Evolutionary conservation across 2,329 filamentous ascomycete genomes (phyloP).

Genomic region (Ophiostoma montium): DNA sequence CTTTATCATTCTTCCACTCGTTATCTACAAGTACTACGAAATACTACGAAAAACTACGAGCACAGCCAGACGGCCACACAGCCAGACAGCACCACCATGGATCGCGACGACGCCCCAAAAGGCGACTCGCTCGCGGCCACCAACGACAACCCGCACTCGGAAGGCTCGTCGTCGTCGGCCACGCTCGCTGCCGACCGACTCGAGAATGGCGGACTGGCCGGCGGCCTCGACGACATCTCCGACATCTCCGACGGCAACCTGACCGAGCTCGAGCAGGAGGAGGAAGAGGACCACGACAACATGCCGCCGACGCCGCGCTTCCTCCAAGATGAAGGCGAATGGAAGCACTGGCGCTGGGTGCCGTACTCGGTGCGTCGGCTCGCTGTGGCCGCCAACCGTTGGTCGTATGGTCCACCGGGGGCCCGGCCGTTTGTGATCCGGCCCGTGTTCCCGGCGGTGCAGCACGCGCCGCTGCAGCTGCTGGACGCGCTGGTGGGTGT

Average conservation of each 20-base stretch:
- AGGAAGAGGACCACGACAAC: constrained; percentile 20
- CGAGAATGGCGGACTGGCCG: neutral
- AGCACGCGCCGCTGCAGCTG: constrained; percentile 50
- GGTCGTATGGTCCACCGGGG: constrained; percentile 42
- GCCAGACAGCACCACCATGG: too few species aligned
- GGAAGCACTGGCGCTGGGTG: constrained; percentile 43
- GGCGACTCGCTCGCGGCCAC: neutral
- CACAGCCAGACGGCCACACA: too few species aligned
- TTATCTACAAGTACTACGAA: too few species aligned
- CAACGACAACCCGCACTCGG: neutral
- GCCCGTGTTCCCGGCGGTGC: constrained; percentile 50
- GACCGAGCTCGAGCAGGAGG: constrained; percentile 32
- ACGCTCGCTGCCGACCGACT: constrained; percentile 4
- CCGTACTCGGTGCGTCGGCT: constrained; percentile 40
- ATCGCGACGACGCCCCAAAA: neutral
- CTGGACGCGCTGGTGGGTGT: constrained; percentile 49
- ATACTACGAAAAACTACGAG: too few species aligned
- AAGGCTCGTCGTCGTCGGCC: constrained; percentile 9
- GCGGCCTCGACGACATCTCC: constrained; percentile 15
- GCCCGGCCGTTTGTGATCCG: constrained; percentile 37
- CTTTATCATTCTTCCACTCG: too few species aligned
- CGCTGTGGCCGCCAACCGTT: constrained; percentile 27
- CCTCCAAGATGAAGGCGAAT: constrained; percentile 38
- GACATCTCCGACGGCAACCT: constrained; percentile 22
- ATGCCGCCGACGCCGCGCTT: constrained; percentile 43